A percentile compares a stretch with the other conserved stretches of the same genome.
phyloP scores from a whole-genome alignment of 345 rosid genomes.

The Hirschfeldia incana region DNA sequence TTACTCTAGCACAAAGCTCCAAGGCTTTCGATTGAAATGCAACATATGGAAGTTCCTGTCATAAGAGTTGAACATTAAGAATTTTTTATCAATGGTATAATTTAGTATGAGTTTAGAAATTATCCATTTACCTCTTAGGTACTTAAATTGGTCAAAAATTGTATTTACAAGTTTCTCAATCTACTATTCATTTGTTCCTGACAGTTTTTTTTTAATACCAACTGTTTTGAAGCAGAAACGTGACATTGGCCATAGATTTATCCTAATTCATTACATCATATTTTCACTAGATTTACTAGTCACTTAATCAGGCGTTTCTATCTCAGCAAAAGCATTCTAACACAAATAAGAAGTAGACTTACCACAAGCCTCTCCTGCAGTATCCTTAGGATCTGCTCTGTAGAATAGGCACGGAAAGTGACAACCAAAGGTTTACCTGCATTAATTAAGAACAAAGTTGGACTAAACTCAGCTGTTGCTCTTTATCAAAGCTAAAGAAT shows the following conservation, averaged over 20 bases:
- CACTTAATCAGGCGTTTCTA: not conserved
- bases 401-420: conserved; percentile 77
- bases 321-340: not conserved
- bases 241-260: not conserved
- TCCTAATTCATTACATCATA: not conserved
- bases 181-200: not conserved
- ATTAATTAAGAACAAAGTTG: conserved; percentile 14
- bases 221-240: not conserved
- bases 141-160: not conserved
- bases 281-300: conserved; percentile 6
- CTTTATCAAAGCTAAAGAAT: not conserved
- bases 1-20: conserved; percentile 96
- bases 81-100: not conserved
- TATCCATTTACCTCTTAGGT: conserved; percentile 10
- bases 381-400: conserved; percentile 69
- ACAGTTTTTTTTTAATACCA: not conserved
- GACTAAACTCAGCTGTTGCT: not conserved
- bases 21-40: conserved; percentile 78
- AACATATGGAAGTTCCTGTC: conserved; percentile 56
- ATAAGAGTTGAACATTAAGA: conserved; percentile 7
- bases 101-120: not conserved
- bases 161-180: not conserved
- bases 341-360: conserved; percentile 20
- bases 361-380: conserved; percentile 83
- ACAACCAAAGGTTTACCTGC: conserved; percentile 77